A percentile compares a stretch with the other conserved stretches of the same genome.
These are phyloP conservation scores for Fusarium cicatricum DNA, from an alignment of 2,329 filamentous ascomycete species.

Conservation along the genomic window DNA sequence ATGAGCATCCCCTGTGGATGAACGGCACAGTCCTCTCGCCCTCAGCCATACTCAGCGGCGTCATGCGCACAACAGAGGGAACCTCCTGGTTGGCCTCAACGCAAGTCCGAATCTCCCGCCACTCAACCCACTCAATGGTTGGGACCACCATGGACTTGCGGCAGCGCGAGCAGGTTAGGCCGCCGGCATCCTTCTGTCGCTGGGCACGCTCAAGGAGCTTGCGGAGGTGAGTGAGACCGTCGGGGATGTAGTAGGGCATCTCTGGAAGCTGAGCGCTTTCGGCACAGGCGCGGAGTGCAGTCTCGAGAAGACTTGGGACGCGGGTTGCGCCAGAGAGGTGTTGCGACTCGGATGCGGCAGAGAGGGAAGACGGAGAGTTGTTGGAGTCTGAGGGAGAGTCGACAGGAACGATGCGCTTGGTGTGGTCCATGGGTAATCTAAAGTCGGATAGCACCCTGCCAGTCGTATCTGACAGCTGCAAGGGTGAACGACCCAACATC, in stretches of 20 bases:
- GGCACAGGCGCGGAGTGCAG: slow-evolving; percentile 58
- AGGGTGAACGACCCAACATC: slow-evolving; percentile 43
- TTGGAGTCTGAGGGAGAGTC: slow-evolving; percentile 21
- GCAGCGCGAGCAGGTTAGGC: slow-evolving; percentile 62
- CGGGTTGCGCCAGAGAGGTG: slow-evolving; percentile 39
- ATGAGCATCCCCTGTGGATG: slow-evolving; percentile 58
- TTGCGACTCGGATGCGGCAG: slow-evolving; percentile 13
- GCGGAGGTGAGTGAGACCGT: slow-evolving; percentile 51
- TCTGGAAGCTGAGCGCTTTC: slow-evolving; percentile 53
- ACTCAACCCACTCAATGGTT: slow-evolving; percentile 68
- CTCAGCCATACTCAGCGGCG: slow-evolving; percentile 42
- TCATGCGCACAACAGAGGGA: slow-evolving; percentile 21
- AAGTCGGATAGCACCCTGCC: slow-evolving; percentile 45
- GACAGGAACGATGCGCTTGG: slow-evolving; percentile 35
- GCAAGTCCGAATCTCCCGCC: slow-evolving; percentile 55
- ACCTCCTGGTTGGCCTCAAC: slow-evolving; percentile 13
- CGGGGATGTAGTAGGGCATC: slow-evolving; percentile 54
- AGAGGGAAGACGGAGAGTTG: slow-evolving; percentile 8
- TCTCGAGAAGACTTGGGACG: slow-evolving; percentile 61
- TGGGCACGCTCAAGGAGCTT: slow-evolving; percentile 51
- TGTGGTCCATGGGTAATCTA: slow-evolving; percentile 36
- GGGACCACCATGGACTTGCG: slow-evolving; percentile 58
- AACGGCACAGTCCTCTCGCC: slow-evolving; percentile 56
- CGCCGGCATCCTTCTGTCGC: slow-evolving; percentile 56
- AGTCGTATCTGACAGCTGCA: slow-evolving; percentile 44